Evolutionary conservation across 345 rosid genomes (phyloP).

Genomic region (Ailanthus altissimus): DNA sequence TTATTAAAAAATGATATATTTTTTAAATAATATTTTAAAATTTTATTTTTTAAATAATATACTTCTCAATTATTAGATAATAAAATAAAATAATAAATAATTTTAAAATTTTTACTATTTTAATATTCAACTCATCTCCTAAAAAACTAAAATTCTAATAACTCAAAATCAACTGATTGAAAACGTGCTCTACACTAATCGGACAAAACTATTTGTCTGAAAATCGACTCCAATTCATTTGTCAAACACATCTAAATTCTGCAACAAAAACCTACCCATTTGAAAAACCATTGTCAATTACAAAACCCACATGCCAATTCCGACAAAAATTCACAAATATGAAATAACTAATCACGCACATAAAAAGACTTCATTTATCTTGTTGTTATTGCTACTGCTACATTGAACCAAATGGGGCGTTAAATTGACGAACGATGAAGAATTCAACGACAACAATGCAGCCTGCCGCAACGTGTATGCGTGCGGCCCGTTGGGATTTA

Average conservation of each 20-base stretch:
- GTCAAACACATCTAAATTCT: conserved; percentile 9
- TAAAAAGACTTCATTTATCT: conserved; percentile 62
- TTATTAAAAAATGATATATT: too few relatives aligned
- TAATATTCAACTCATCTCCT: conserved; percentile 11
- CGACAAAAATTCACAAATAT: conserved; percentile 7
- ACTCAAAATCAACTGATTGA: conserved; percentile 15
- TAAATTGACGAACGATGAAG: conserved; percentile 88
- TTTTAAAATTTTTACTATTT: too few relatives aligned
- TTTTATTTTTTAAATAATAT: too few relatives aligned
- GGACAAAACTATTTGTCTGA: conserved; percentile 31
- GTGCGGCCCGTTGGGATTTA: conserved; percentile 83
- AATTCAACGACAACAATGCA: conserved; percentile 91
- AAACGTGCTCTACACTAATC: conserved; percentile 9
- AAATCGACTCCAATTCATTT: conserved; percentile 16
- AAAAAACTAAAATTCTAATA: not conserved
- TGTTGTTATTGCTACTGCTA: conserved; percentile 67
- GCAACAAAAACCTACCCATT: conserved; percentile 2
- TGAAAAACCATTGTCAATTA: conserved; percentile 10
- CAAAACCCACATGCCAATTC: conserved; percentile 21
- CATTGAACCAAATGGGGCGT: conserved; percentile 63
- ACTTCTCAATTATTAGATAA: too few relatives aligned
- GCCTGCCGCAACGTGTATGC: conserved; percentile 87
- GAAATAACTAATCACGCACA: conserved; percentile 6
- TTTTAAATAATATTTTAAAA: too few relatives aligned
- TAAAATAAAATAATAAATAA: too few relatives aligned